phyloP scores from a whole-genome alignment of 345 rosid genomes.

The Eucalyptus polyanthemos region DNA sequence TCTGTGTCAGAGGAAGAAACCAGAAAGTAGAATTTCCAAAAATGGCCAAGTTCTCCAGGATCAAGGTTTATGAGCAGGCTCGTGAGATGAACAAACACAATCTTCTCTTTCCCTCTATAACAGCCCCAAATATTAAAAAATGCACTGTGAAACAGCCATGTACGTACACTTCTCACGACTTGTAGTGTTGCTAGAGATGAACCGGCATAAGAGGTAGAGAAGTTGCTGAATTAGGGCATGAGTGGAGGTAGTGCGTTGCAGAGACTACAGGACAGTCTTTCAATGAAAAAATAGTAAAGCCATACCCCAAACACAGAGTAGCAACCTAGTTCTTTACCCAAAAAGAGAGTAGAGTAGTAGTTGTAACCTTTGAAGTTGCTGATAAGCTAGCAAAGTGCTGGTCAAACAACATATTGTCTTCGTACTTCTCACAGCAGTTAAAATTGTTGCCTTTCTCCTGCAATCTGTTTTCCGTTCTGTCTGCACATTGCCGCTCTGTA shows the following conservation, averaged over 20 bases:
- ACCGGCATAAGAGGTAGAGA: neutral
- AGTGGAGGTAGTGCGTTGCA: neutral
- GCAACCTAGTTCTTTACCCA: neutral
- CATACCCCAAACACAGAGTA: neutral
- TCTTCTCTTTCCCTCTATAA: neutral
- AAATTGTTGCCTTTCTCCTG: slow-evolving; percentile 5
- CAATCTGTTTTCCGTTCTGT: slow-evolving; percentile 6
- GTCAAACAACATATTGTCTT: slow-evolving; percentile 29
- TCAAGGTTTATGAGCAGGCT: neutral
- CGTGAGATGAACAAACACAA: neutral
- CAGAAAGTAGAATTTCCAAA: neutral
- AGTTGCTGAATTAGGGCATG: neutral
- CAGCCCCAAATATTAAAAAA: neutral
- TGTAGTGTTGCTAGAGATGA: neutral
- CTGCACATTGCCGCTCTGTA: neutral
- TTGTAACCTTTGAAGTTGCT: slow-evolving; percentile 25
- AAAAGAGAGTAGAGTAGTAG: neutral
- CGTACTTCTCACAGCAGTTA: slow-evolving; percentile 2
- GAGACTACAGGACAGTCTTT: neutral
- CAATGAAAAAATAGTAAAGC: neutral
- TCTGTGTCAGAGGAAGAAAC: neutral
- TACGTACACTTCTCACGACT: neutral
- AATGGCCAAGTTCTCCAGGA: neutral
- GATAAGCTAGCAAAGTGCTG: slow-evolving; percentile 50
- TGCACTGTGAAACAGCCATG: neutral